Percentiles rank a stretch among this genome's conserved stretches.
Evolutionary conservation across 2,329 filamentous ascomycete species (phyloP).

Genomic region (Penicillium occitanis): DNA sequence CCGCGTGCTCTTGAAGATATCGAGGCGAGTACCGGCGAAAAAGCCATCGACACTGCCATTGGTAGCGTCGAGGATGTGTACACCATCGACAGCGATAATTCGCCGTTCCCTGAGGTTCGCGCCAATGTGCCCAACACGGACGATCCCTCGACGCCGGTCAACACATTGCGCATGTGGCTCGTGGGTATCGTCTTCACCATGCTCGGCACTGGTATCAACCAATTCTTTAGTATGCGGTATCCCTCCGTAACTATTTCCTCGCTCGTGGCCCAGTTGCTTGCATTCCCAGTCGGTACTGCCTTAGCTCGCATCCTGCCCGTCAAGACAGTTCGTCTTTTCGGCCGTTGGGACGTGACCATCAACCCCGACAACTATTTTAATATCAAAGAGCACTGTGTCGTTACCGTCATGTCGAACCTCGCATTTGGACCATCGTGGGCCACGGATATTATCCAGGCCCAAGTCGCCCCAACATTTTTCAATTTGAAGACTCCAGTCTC

Average conservation of each 20-base stretch:
- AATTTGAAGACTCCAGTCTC: slow-evolving; percentile 38
- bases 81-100: slow-evolving; percentile 23
- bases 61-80: slow-evolving; percentile 25
- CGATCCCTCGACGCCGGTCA: slow-evolving; percentile 31
- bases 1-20: slow-evolving; percentile 9
- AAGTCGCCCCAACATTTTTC: slow-evolving; percentile 35
- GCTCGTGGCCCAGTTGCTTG: slow-evolving; percentile 48
- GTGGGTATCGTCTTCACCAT: slow-evolving; percentile 42
- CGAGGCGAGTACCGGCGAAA: slow-evolving; percentile 22
- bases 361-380: slow-evolving; percentile 50
- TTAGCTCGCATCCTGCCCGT: slow-evolving; percentile 44
- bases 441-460: slow-evolving; percentile 46
- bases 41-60: slow-evolving; percentile 27
- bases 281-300: slow-evolving; percentile 45
- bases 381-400: slow-evolving; percentile 49
- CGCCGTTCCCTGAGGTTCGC: slow-evolving; percentile 23
- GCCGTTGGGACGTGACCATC: slow-evolving; percentile 27
- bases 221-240: slow-evolving; percentile 51
- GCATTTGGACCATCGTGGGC: slow-evolving; percentile 44
- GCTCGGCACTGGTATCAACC: slow-evolving; percentile 49
- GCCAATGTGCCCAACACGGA: slow-evolving; percentile 32
- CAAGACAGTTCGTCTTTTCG: slow-evolving; percentile 28
- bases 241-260: slow-evolving; percentile 49
- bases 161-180: slow-evolving; percentile 43
- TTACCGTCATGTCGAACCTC: slow-evolving; percentile 52